A percentile compares a stretch with the other conserved stretches of the same genome.
These are phyloP conservation scores for Termitomyces sp. DNA, from an alignment of 768 basidiomycete genomes.

Conservation along the genomic window DNA sequence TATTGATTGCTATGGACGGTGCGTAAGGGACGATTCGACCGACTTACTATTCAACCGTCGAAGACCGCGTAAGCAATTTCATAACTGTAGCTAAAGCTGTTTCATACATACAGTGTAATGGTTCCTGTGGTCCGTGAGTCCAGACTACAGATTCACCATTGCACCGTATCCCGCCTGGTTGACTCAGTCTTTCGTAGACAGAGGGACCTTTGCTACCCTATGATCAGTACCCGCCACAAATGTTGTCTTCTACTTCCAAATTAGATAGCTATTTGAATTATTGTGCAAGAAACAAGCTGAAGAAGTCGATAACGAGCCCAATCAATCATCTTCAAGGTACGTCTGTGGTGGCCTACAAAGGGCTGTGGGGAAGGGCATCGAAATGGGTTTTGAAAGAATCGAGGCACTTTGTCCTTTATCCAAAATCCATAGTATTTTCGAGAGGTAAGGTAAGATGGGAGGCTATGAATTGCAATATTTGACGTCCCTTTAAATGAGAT, in stretches of 20 bases:
- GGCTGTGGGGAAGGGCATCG: background rate
- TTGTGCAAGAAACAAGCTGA: background rate
- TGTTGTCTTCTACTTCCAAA: background rate
- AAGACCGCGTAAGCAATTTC: background rate
- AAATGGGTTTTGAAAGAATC: background rate
- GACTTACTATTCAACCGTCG: background rate
- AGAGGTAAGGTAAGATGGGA: background rate
- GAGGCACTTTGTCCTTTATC: background rate
- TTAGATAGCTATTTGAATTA: background rate
- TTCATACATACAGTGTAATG: background rate
- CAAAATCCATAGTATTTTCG: background rate
- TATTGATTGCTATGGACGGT: background rate
- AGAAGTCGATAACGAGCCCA: background rate
- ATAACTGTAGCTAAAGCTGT: background rate
- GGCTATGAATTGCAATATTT: background rate
- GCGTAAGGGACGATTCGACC: background rate
- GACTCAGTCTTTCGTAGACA: background rate
- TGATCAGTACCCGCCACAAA: background rate
- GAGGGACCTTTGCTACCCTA: background rate
- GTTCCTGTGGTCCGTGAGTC: background rate
- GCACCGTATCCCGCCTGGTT: background rate
- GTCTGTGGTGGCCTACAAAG: background rate
- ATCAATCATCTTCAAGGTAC: background rate
- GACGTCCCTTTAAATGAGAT: constrained; percentile 4
- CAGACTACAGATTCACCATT: background rate